phyloP scores from a whole-genome alignment of 148 eudicot species.

The Chenopodium suecicum region DNA sequence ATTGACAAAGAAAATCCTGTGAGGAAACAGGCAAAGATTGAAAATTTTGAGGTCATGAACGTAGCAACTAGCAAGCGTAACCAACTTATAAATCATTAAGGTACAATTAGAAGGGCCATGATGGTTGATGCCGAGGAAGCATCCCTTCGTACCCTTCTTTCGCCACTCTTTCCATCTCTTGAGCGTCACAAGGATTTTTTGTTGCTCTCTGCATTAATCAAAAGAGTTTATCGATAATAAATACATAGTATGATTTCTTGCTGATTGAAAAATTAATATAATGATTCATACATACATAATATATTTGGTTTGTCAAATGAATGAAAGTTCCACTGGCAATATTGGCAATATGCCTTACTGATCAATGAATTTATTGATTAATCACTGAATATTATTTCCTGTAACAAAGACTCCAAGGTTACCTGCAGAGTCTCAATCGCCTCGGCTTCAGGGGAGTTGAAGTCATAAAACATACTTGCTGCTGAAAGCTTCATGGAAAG shows the following conservation, averaged over 20 bases:
- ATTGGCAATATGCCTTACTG: neutral
- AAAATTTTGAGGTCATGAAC: neutral
- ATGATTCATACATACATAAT: neutral
- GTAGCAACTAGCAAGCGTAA: neutral
- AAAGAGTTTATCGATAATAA: neutral
- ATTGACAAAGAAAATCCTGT: neutral
- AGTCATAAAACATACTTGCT: conserved; percentile 81
- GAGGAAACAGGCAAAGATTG: neutral
- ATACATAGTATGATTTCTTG: neutral
- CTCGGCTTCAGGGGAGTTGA: conserved; percentile 82
- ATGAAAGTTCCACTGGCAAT: neutral
- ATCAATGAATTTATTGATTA: neutral
- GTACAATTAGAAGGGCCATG: conserved; percentile 35
- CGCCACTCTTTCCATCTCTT: conserved; percentile 42
- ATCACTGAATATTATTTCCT: neutral
- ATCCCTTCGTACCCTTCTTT: conserved; percentile 50
- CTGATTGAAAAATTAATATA: neutral
- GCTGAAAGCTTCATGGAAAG: conserved; percentile 94
- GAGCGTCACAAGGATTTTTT: conserved; percentile 47
- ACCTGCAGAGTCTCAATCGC: conserved; percentile 62
- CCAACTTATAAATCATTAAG: neutral
- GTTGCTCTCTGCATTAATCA: conserved; percentile 45
- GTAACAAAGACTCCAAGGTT: neutral
- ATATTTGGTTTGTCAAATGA: neutral
- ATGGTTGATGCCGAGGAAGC: conserved; percentile 22